A percentile compares a stretch with the other conserved stretches of the same genome.
phyloP scores from a whole-genome alignment of 495 filamentous ascomycete species.

The Penicillium canariense region DNA sequence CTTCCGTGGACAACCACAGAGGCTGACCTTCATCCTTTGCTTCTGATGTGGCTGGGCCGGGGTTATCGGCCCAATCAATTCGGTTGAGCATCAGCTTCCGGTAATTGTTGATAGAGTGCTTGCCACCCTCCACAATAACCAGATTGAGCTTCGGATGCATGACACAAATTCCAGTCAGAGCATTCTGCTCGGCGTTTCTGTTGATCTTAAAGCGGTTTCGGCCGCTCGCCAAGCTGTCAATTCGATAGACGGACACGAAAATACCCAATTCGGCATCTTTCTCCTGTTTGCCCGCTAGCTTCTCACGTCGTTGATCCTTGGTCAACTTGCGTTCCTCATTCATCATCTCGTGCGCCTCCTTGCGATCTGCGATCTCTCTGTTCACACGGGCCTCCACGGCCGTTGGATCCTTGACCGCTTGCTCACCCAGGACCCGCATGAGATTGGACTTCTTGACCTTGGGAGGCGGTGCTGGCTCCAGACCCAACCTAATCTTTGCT shows the following conservation, averaged over 20 bases:
- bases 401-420: conserved; percentile 96
- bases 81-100: conserved; percentile 89
- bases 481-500: conserved; percentile 88
- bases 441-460: conserved; percentile 95
- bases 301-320: conserved; percentile 85
- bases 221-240: conserved; percentile 82
- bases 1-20: conserved; percentile 72
- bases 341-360: conserved; percentile 65
- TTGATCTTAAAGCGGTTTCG: conserved; percentile 90
- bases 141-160: conserved; percentile 84
- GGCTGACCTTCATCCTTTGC: conserved; percentile 59
- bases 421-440: conserved; percentile 96
- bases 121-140: conserved; percentile 88
- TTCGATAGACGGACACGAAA: conserved; percentile 78
- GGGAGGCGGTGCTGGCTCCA: conserved; percentile 83
- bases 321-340: conserved; percentile 91
- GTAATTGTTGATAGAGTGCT: conserved; percentile 74
- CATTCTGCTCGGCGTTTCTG: conserved; percentile 85
- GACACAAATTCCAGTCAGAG: conserved; percentile 81
- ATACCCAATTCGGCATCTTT: conserved; percentile 86
- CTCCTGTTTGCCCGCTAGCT: conserved; percentile 77
- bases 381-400: conserved; percentile 94
- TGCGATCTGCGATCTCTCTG: conserved; percentile 81
- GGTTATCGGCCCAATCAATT: conserved; percentile 91
- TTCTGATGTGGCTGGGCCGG: conserved; percentile 60